These are phyloP conservation scores for Xylaria telfairii DNA, from an alignment of 495 filamentous ascomycete genomes.

Conservation along the genomic window DNA sequence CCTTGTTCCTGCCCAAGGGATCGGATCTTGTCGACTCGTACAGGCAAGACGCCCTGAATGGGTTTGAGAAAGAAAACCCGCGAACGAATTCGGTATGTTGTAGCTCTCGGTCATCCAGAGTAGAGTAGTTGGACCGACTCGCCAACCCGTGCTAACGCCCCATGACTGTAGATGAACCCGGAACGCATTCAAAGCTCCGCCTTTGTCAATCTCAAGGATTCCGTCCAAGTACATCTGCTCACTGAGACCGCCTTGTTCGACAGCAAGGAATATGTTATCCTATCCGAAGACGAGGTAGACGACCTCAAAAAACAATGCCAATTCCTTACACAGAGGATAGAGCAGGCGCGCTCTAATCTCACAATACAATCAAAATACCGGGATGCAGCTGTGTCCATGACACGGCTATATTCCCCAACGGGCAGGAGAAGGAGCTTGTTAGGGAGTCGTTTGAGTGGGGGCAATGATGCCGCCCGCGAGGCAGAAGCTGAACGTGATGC, in stretches of 20 bases:
- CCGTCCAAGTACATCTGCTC: conserved; percentile 78
- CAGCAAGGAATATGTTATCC: conserved; percentile 79
- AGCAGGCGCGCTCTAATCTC: conserved; percentile 78
- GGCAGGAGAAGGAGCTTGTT: conserved; percentile 60
- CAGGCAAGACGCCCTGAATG: conserved; percentile 49
- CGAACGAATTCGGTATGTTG: conserved; percentile 56
- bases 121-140: conserved; percentile 4
- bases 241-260: conserved; percentile 93
- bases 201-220: conserved; percentile 58
- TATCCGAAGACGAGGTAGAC: conserved; percentile 91
- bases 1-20: conserved; percentile 37
- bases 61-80: conserved; percentile 51
- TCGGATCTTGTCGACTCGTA: conserved; percentile 55
- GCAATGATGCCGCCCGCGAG: conserved; percentile 54
- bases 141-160: conserved; percentile 28
- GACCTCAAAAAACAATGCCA: conserved; percentile 83
- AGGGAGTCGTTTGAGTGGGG: conserved; percentile 52
- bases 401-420: conserved; percentile 68
- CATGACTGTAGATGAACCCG: conserved; percentile 41
- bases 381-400: conserved; percentile 88
- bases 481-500: conserved; percentile 76
- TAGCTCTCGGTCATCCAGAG: background rate
- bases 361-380: conserved; percentile 92
- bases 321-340: conserved; percentile 73
- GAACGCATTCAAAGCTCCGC: conserved; percentile 48